Evolutionary conservation across 2,329 filamentous ascomycete genomes (phyloP), one percentile per base, ranked within the genome.

Genomic region (Cercospora sp.): DNA sequence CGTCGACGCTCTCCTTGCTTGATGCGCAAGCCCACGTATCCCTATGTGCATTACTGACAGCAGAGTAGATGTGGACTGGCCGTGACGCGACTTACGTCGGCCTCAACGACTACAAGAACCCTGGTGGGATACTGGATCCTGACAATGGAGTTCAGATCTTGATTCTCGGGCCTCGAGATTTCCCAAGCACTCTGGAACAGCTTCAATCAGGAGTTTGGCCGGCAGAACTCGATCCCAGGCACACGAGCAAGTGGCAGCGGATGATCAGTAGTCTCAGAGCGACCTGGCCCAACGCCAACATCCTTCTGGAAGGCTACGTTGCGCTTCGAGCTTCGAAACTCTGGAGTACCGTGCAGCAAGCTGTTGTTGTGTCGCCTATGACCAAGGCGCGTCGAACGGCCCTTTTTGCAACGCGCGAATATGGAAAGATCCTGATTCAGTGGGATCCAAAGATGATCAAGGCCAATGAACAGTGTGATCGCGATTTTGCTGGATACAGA

Each of bases 51-150:
- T 24, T 26, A 30, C 51, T 57, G 51, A 57, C 51, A 16, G 24
- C 51, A 28, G n/a, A 53, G 13, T 24, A 59, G 55, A 59, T 59
- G 55, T 59, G 55, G 55, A 59, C 55, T 4, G 55, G 32, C 16
- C 28, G 32, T 18, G 32, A 37, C 18, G 26, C n/a, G 9, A 32
- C 18, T 18, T 59, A 32, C 28, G n/a, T 37, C 28, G 55, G 55
- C 16, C 55, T 59, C 16, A 59, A 59, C 12, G 10, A 37, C 5
- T 59, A 18, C 55, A 59, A 16, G 8, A 16, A 59, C 10, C 55
- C 55, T 10, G 55, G 55, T 24, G 55, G 28, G n/a, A 59, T 59
- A 16, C 28, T 59, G 55, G 55, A 59, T 21, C 55, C 55, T 12
- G 3, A 53, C 53, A 16, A 24, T 5, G 55, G 18, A n/a, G 16